Evolutionary conservation across 139 green algal species (phyloP).

Genomic region (Chlorella sorokiniana): DNA sequence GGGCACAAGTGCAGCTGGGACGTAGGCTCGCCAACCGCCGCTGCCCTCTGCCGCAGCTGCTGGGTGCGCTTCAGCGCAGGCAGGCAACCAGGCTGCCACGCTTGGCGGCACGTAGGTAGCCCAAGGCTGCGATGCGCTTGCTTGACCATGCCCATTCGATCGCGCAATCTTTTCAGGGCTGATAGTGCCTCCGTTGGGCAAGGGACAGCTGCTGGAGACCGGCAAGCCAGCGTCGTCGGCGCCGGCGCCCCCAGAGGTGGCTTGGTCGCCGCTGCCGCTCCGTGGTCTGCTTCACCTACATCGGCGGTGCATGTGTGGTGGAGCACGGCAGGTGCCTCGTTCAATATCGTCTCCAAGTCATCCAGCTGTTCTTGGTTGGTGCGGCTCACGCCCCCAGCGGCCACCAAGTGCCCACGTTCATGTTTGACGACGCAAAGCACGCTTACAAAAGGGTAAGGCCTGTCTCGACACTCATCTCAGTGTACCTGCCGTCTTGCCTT

Average conservation of each 20-base stretch:
- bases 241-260: background rate
- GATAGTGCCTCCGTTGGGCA: too few relatives aligned
- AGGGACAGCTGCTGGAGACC: background rate
- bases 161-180: slow-evolving; percentile 15
- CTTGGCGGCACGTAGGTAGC: background rate
- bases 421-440: background rate
- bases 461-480: background rate
- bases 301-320: background rate
- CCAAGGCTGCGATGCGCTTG: background rate
- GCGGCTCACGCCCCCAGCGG: background rate
- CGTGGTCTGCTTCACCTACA: background rate
- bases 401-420: background rate
- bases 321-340: background rate
- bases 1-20: background rate
- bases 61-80: background rate
- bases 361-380: slow-evolving; percentile 4
- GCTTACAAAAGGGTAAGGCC: too few relatives aligned
- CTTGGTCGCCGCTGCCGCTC: background rate
- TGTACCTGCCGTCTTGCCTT: background rate
- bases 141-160: too few relatives aligned
- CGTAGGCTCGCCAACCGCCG: background rate
- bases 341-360: slow-evolving; percentile 14
- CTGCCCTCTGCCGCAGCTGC: background rate
- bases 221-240: background rate
- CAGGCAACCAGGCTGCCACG: slow-evolving; percentile 2